Evolutionary conservation across 208 protist species (phyloP).

Genomic region (Endotrypanum monterogeii): DNA sequence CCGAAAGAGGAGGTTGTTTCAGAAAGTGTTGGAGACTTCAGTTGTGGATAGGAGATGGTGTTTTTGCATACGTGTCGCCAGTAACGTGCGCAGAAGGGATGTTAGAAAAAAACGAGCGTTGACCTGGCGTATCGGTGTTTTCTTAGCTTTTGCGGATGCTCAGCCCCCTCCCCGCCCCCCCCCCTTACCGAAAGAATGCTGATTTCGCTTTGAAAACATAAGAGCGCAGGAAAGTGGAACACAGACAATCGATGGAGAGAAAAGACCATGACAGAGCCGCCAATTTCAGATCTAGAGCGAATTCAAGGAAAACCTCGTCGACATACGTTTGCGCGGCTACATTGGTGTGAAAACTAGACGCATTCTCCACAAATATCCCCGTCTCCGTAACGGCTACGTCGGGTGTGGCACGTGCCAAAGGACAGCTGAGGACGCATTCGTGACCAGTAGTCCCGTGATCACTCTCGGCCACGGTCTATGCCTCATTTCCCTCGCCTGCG

Average conservation of each 20-base stretch:
- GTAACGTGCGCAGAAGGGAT: too few relatives aligned
- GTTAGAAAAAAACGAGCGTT: too few relatives aligned
- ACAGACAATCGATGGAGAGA: background rate
- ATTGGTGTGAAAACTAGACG: slow-evolving; percentile 30
- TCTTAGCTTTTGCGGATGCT: too few relatives aligned
- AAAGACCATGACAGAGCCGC: background rate
- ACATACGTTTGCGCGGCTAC: slow-evolving; percentile 25
- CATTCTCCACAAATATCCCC: background rate
- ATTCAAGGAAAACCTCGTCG: slow-evolving; percentile 1
- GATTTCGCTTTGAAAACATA: background rate
- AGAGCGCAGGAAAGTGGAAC: background rate
- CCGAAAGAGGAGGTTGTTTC: too few relatives aligned
- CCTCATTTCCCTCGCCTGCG: slow-evolving; percentile 1
- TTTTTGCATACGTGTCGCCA: too few relatives aligned
- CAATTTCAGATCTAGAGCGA: background rate
- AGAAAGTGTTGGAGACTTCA: too few relatives aligned
- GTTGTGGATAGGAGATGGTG: too few relatives aligned
- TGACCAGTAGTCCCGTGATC: background rate
- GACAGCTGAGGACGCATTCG: background rate
- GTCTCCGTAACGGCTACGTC: background rate
- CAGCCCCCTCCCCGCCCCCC: too few relatives aligned
- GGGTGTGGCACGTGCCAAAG: background rate
- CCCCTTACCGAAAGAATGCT: background rate
- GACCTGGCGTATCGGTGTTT: too few relatives aligned
- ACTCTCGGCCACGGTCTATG: background rate